A percentile compares a stretch with the other conserved stretches of the same genome.
Evolutionary conservation across 1,139 yeast genomes (phyloP).

Genomic region (Yamadazyma atlantica): DNA sequence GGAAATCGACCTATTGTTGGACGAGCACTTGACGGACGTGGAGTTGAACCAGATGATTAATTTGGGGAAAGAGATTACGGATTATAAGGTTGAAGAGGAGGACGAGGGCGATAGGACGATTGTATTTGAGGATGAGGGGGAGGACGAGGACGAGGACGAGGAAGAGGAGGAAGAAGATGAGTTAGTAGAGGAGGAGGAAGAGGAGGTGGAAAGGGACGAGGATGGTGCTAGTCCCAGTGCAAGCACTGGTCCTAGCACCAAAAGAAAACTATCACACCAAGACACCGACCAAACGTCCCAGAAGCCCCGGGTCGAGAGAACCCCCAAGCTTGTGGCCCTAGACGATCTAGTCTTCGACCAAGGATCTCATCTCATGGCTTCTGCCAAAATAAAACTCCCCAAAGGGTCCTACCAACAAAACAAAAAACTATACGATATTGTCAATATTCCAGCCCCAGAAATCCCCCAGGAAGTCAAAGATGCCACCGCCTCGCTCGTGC

Average conservation of each 20-base stretch:
- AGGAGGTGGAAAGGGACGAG: too few species aligned
- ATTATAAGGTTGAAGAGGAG: slow-evolving; percentile 35
- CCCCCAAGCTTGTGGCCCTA: slow-evolving; percentile 66
- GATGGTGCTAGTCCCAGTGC: too few species aligned
- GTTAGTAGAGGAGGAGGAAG: neutral
- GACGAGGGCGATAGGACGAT: slow-evolving; percentile 28
- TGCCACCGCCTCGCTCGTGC: slow-evolving; percentile 50
- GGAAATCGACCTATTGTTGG: slow-evolving; percentile 44
- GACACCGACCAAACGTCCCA: slow-evolving; percentile 19
- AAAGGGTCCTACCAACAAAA: slow-evolving; percentile 79
- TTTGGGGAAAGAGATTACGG: slow-evolving; percentile 57
- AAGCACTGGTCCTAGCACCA: too few species aligned
- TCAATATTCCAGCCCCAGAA: slow-evolving; percentile 74
- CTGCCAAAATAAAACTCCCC: slow-evolving; percentile 70
- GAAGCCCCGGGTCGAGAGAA: too few species aligned
- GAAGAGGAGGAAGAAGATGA: slow-evolving; percentile 10
- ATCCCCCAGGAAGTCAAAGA: slow-evolving; percentile 42
- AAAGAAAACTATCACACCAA: neutral
- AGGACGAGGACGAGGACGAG: slow-evolving; percentile 16
- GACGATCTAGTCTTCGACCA: slow-evolving; percentile 66
- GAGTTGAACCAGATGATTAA: slow-evolving; percentile 54
- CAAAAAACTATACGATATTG: slow-evolving; percentile 77
- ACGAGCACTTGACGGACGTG: slow-evolving; percentile 39
- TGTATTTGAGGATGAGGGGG: slow-evolving; percentile 30
- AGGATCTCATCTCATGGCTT: slow-evolving; percentile 69